These are phyloP conservation scores for Tieghemiomyces parasiticus DNA, from an alignment of 192 early-diverging fungal species.

Conservation along the genomic window DNA sequence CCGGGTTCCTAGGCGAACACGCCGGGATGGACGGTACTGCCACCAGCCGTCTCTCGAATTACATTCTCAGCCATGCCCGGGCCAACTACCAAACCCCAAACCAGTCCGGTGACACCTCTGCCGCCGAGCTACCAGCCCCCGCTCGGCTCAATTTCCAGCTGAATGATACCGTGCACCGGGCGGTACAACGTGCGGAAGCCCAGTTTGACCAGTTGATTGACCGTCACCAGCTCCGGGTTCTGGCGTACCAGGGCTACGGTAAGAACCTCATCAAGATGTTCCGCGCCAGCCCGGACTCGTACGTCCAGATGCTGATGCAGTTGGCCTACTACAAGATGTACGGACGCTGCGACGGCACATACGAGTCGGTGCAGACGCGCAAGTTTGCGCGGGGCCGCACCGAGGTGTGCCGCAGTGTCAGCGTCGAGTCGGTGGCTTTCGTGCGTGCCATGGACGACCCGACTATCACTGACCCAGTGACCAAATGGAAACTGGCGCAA, in stretches of 20 bases:
- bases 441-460: constrained; percentile 77
- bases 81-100: constrained; percentile 18
- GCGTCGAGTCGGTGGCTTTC: constrained; percentile 59
- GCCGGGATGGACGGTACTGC: constrained; percentile 92
- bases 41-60: constrained; percentile 79
- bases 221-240: constrained; percentile 68
- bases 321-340: constrained; percentile 89
- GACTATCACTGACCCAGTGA: constrained; percentile 17
- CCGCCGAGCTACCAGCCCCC: constrained; percentile 45
- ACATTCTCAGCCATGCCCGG: constrained; percentile 30
- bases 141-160: constrained; percentile 56
- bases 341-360: constrained; percentile 62
- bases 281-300: constrained; percentile 63
- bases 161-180: constrained; percentile 35
- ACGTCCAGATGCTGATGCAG: constrained; percentile 87
- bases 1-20: constrained; percentile 89
- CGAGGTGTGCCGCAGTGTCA: constrained; percentile 78
- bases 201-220: constrained; percentile 68
- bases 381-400: constrained; percentile 90
- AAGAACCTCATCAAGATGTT: constrained; percentile 88
- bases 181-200: constrained; percentile 47
- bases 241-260: constrained; percentile 78
- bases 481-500: constrained; percentile 55
- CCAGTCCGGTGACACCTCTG: constrained; percentile 31
- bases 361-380: constrained; percentile 86